Conservation (phyloP, 495 filamentous ascomycete species). For the Bacidia rubella region DNA sequence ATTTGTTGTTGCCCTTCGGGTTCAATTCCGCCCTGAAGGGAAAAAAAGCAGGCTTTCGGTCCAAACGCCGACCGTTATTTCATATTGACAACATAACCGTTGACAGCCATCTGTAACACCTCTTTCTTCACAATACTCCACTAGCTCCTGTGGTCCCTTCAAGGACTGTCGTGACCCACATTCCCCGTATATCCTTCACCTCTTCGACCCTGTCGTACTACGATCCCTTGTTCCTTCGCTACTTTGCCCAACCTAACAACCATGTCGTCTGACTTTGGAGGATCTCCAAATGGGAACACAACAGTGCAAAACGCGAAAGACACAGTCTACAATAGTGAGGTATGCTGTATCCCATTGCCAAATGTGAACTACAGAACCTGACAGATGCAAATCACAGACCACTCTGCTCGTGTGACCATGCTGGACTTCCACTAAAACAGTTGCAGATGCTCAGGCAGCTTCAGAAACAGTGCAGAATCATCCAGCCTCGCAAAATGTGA, state of each 20-base stretch:
- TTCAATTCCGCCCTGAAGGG: neutral
- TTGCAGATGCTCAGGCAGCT: slow-evolving; percentile 23
- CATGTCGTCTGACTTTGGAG: neutral
- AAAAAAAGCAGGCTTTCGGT: neutral
- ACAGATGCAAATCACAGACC: slow-evolving; percentile 8
- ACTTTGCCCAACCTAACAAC: neutral
- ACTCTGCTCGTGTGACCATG: slow-evolving; percentile 17
- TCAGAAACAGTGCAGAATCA: slow-evolving; percentile 24
- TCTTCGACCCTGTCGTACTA: no score
- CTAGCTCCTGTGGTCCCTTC: no score
- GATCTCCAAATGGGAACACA: slow-evolving; percentile 8
- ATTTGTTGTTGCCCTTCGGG: neutral
- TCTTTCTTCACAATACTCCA: neutral
- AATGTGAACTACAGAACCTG: slow-evolving; percentile 12
- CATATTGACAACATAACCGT: neutral
- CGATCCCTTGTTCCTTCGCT: no score
- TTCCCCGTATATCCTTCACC: no score
- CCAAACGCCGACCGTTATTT: no score
- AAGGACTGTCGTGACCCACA: no score
- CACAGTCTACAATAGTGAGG: slow-evolving; percentile 23
- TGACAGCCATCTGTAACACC: neutral
- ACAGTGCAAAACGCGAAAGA: slow-evolving; percentile 20
- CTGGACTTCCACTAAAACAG: slow-evolving; percentile 14
- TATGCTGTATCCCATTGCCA: slow-evolving; percentile 9
- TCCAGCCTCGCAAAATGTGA: slow-evolving; percentile 24